A percentile compares a stretch with the other conserved stretches of the same genome.
phyloP scores from a whole-genome alignment of 2,329 filamentous ascomycete species.

The Metarhizium album region DNA sequence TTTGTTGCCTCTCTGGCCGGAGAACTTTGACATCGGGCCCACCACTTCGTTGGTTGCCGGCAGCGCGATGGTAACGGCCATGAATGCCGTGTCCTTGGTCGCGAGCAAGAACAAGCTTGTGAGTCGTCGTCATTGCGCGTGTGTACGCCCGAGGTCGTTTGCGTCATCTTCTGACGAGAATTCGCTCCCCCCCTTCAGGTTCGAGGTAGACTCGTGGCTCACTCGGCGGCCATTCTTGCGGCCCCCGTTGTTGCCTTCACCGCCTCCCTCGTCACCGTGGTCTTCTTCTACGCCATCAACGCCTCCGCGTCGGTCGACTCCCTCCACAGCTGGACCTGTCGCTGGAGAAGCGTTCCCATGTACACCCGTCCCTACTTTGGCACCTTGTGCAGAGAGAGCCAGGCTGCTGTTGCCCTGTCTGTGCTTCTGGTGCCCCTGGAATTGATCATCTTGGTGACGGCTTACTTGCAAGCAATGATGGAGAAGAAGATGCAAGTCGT shows the following conservation, averaged over 20 bases:
- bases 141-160: not conserved
- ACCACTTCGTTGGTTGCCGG: constrained; percentile 43
- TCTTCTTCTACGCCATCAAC: constrained; percentile 48
- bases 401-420: constrained; percentile 41
- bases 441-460: constrained; percentile 34
- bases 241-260: constrained; percentile 21
- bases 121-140: constrained; percentile 5
- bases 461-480: constrained; percentile 32
- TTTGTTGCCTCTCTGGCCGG: constrained; percentile 47
- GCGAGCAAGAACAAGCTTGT: constrained; percentile 39
- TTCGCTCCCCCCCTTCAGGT: constrained; percentile 11
- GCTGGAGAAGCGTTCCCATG: constrained; percentile 47
- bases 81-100: constrained; percentile 36
- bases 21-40: constrained; percentile 44
- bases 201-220: constrained; percentile 10
- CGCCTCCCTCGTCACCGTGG: constrained; percentile 38
- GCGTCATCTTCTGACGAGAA: not conserved
- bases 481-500: constrained; percentile 27
- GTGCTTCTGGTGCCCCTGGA: constrained; percentile 48
- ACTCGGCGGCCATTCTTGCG: constrained; percentile 13
- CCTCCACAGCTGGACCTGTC: constrained; percentile 52
- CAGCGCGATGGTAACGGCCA: constrained; percentile 36
- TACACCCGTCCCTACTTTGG: constrained; percentile 40
- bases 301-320: constrained; percentile 40
- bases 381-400: constrained; percentile 45